Percentiles rank a stretch among this genome's conserved stretches.
These are phyloP conservation scores for Ceratobasidium sp. DNA, from an alignment of 1,284 basidiomycete species.

Conservation along the genomic window DNA sequence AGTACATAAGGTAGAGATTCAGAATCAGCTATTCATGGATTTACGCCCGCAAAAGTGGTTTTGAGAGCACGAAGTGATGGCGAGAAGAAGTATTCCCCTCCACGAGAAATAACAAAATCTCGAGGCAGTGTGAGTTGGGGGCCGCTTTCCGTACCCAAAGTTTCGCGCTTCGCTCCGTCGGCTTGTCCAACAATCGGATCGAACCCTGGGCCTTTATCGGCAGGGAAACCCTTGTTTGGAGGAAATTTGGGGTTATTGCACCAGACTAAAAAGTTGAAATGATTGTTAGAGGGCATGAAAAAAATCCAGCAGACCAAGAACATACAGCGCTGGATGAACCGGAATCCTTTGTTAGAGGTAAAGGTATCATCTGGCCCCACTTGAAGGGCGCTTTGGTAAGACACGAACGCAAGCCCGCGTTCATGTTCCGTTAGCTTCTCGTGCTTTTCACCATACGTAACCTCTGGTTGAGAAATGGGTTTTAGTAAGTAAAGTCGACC, in stretches of 20 bases:
- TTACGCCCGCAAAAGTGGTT: constrained; percentile 47
- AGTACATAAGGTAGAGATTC: no score
- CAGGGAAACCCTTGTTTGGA: constrained; percentile 38
- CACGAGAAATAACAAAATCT: constrained; percentile 58
- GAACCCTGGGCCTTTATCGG: constrained; percentile 53
- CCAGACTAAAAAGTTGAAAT: constrained; percentile 51
- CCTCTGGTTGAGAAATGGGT: no score
- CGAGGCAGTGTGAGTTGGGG: constrained; percentile 51
- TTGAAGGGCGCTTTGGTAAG: constrained; percentile 65
- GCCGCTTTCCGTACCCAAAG: constrained; percentile 57
- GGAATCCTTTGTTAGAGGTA: constrained; percentile 60
- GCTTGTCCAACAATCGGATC: constrained; percentile 64
- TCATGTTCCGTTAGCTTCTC: constrained; percentile 59
- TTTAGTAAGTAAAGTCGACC: not conserved
- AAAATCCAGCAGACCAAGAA: not conserved
- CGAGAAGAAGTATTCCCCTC: constrained; percentile 64
- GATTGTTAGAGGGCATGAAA: not conserved
- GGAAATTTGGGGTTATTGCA: constrained; percentile 55
- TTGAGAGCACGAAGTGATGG: constrained; percentile 61
- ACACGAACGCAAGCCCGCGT: constrained; percentile 67
- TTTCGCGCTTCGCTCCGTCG: constrained; percentile 57
- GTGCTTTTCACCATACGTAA: constrained; percentile 60
- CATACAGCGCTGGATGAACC: constrained; percentile 63
- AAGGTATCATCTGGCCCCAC: not conserved
- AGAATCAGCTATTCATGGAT: no score